Evolutionary conservation across 2,329 filamentous ascomycete species (phyloP).

Genomic region (Fusarium praegraminearum): DNA sequence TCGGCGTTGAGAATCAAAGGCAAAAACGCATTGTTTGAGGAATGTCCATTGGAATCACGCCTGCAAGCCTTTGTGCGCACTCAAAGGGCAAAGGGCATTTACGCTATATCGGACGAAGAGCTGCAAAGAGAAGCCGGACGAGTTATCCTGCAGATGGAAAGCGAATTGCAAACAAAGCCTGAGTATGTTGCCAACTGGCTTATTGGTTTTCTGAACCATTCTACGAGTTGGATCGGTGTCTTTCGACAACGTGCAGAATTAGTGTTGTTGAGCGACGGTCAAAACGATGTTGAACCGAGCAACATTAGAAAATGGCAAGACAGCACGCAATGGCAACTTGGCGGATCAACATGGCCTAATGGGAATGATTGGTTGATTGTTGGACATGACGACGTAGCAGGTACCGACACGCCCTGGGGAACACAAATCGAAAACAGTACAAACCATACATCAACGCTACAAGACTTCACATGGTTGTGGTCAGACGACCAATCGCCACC

Average conservation of each 20-base stretch:
- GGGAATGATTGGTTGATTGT: constrained; percentile 1
- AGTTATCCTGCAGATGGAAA: constrained; percentile 34
- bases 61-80: constrained; percentile 17
- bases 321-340: background rate
- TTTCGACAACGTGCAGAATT: constrained; percentile 24
- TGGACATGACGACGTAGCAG: background rate
- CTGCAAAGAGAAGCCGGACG: constrained; percentile 25
- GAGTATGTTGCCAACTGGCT: constrained; percentile 39
- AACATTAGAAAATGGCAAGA: background rate
- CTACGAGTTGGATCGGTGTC: constrained; percentile 17
- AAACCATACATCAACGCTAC: background rate
- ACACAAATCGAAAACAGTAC: background rate
- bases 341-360: background rate
- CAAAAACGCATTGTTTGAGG: constrained; percentile 33
- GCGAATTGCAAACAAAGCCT: constrained; percentile 21
- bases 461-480: constrained; percentile 7
- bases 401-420: background rate
- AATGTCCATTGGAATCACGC: constrained; percentile 27
- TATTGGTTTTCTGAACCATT: constrained; percentile 13
- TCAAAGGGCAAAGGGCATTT: background rate
- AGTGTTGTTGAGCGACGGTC: background rate
- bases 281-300: background rate
- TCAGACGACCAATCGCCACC: constrained; percentile 4
- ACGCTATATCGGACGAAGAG: constrained; percentile 5
- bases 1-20: constrained; percentile 29